Evolutionary conservation across 257 asterid genomes (phyloP), one percentile per base, ranked within the genome.

Genomic region (Solanum virginianum): DNA sequence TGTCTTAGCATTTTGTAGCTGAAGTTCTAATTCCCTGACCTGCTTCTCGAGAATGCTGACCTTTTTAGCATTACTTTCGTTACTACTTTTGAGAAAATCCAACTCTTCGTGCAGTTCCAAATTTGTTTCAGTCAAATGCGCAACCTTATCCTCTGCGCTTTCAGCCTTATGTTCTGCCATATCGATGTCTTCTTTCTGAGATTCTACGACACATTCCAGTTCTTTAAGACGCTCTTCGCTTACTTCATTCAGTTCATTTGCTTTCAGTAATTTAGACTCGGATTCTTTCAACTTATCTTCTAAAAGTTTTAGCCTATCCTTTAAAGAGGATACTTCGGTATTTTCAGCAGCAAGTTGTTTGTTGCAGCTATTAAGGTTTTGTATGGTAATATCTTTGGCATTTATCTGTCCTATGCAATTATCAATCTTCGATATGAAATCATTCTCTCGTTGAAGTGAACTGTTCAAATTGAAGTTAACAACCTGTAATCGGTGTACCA

Each of bases 51-150:
- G 93, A 51, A 85, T 60, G 81, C 94, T 93, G 49, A 84, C 90
- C 80, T 91, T 95, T 86, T 95, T 90, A 36, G 90, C 41, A 59
- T 90, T 89, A 89, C 85, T 88, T 22, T 94, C 97, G 45, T 89
- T 91, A 55, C 88, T 91, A 71, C 94, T 92, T 86, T 93, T 94
- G 88, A 93, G 92, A 85, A 95, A 94, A 8, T 87, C 89, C 54
- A 96, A 87, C 88, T 94, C 99, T 65, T 95, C 99, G 0, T 93
- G 88, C 18, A 95, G 86, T 87, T 95, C 99, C 75, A 92, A 80
- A 86, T 96, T 96, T 10, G 94, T 88, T 32, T 96, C 98, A 0
- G 94, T 88, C 75, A 96, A 88, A n/a, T 93, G 95, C 1, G 93
- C 51, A 54, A 88, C 90, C 79, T 84, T 90, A 29, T 85, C 84